These are phyloP conservation scores for Cajanus cajan DNA, from an alignment of 306 rosid genomes.

Conservation along the genomic window DNA sequence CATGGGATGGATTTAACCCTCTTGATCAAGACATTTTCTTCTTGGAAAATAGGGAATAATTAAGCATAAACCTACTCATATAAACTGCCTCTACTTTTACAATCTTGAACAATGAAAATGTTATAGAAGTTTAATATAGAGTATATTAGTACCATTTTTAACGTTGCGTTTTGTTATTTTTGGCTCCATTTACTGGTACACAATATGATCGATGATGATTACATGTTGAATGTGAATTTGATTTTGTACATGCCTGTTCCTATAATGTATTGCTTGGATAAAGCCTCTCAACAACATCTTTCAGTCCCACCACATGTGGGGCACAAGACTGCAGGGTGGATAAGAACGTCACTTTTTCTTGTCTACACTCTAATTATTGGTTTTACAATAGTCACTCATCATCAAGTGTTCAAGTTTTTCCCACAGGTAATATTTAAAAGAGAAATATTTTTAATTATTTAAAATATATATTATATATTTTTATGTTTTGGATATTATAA, in stretches of 20 bases:
- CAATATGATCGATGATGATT: conserved; percentile 31
- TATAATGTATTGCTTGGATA: conserved; percentile 22
- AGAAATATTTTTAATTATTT: not conserved
- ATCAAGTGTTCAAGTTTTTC: not conserved
- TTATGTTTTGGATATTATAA: too few relatives aligned
- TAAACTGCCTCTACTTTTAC: conserved; percentile 2
- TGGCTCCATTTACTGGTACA: not conserved
- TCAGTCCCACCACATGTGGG: conserved; percentile 24
- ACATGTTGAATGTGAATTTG: conserved; percentile 5
- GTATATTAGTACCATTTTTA: not conserved
- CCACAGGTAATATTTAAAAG: not conserved
- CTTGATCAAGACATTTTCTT: conserved; percentile 51
- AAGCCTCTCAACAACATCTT: conserved; percentile 10
- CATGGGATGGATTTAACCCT: conserved; percentile 60
- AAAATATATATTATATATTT: too few relatives aligned
- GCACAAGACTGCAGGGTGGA: not conserved
- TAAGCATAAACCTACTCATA: not conserved
- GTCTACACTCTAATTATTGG: conserved; percentile 24
- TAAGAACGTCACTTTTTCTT: conserved; percentile 27
- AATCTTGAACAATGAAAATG: conserved; percentile 5
- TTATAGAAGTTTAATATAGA: conserved; percentile 10
- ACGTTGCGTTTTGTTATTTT: conserved; percentile 15
- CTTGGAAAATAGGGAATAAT: conserved; percentile 38
- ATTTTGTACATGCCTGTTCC: not conserved
- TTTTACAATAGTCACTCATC: conserved; percentile 21